Conservation (phyloP, 345 rosid genomes). For the Brassica napus region DNA sequence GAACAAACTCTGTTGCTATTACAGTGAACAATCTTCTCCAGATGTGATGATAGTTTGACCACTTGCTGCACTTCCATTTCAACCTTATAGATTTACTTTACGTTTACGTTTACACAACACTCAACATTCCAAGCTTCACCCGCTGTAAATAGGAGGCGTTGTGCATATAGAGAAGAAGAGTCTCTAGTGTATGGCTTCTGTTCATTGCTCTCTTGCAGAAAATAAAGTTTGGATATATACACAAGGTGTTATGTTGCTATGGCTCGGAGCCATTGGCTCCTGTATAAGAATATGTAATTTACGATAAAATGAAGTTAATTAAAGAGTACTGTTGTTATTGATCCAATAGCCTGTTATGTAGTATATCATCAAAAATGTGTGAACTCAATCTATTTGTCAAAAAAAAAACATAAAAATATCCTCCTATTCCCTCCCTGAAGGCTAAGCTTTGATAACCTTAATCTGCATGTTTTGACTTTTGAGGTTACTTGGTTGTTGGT, state of each 20-base stretch:
- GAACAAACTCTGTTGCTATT: conserved; percentile 82
- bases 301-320: conserved; percentile 19
- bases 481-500: neutral
- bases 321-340: conserved; percentile 20
- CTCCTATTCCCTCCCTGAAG: neutral
- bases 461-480: neutral
- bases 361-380: conserved; percentile 19
- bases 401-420: neutral
- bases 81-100: conserved; percentile 40
- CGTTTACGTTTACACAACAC: conserved; percentile 17
- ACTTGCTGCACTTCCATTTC: conserved; percentile 24
- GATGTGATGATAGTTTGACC: conserved; percentile 51
- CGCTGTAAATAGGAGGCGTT: conserved; percentile 48
- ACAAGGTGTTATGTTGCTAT: conserved; percentile 30
- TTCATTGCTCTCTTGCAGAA: conserved; percentile 35
- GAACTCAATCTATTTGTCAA: neutral
- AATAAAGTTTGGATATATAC: conserved; percentile 26
- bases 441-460: neutral
- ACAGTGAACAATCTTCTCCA: conserved; percentile 99
- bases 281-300: conserved; percentile 36
- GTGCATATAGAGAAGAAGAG: conserved; percentile 39
- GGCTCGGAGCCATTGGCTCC: neutral
- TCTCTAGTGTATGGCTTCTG: conserved; percentile 30
- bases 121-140: conserved; percentile 27
- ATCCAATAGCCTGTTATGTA: conserved; percentile 22